Conservation (phyloP, 768 basidiomycete genomes). For the Cyathus striatus region DNA sequence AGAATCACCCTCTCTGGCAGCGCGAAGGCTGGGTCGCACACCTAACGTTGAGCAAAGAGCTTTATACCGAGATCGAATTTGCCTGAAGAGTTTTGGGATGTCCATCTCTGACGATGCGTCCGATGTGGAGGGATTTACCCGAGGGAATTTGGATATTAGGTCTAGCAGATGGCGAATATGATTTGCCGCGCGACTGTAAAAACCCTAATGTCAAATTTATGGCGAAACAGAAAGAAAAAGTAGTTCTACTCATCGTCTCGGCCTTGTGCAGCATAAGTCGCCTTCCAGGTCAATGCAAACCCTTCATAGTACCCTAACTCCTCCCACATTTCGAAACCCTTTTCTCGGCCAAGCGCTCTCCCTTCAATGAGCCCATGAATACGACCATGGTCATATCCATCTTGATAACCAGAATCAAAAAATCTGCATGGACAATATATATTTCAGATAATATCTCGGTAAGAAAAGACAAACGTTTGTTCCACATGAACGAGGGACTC, state of each 20-base stretch:
- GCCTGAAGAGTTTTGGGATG: constrained; percentile 69
- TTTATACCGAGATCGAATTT: constrained; percentile 86
- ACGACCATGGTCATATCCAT: constrained; percentile 80
- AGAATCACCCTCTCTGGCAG: constrained; percentile 14
- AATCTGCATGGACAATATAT: constrained; percentile 43
- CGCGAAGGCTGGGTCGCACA: constrained; percentile 41
- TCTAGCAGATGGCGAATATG: constrained; percentile 70
- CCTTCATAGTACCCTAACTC: constrained; percentile 94
- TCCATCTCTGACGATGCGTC: constrained; percentile 51
- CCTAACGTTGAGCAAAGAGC: constrained; percentile 81
- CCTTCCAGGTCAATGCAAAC: constrained; percentile 68
- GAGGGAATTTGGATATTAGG: constrained; percentile 73
- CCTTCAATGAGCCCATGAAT: constrained; percentile 92
- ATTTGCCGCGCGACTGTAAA: constrained; percentile 46
- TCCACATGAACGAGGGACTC: constrained; percentile 59
- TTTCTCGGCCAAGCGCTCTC: constrained; percentile 79
- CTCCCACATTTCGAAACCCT: constrained; percentile 96
- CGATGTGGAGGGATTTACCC: constrained; percentile 58
- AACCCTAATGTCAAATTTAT: neutral
- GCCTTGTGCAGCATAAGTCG: constrained; percentile 36
- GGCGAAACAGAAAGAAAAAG: constrained; percentile 4
- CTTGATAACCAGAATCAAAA: constrained; percentile 71
- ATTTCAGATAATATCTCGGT: neutral
- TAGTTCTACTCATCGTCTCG: constrained; percentile 44
- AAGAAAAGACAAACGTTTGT: constrained; percentile 42